Evolutionary conservation across 2,329 filamentous ascomycete species (phyloP), one percentile per base, ranked within the genome.

Genomic region (Arthrobotrys pseudoclavata): DNA sequence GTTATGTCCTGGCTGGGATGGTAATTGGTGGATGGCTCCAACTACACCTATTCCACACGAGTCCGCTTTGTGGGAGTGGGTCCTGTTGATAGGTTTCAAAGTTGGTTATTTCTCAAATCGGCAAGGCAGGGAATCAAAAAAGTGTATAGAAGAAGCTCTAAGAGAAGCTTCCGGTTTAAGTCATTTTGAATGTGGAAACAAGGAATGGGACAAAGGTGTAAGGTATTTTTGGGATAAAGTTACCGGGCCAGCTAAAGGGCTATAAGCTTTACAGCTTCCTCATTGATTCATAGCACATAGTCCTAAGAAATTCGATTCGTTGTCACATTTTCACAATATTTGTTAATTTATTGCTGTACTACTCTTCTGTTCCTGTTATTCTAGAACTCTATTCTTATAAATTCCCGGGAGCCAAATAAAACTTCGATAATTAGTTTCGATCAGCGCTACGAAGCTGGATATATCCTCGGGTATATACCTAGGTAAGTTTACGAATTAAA

Each of bases 191-290:
- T 61, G 57, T 22, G 37, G 29, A n/a, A 15, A 42, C 13, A 42
- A 42, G 37, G 57, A 61, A 24, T 50, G 47, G 47, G 47, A 50
- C 10, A 50, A 50, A 50, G 47, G 47, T 1, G 47, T 50, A 3
- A 50, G 22, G 10, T 50, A 50, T 22, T 50, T 50, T 50, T 50
- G 47, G 47, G 47, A 50, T 50, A 50, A 15, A 6, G 47, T 20
- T 50, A 26, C 47, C 3, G 13, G 20, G n/a, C 47, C 47, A 50
- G 22, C 3, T 26, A 50, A 26, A 50, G 12, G 45, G 7, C 31
- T 9, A 34, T 34, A 9, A 9, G 31, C 12, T 9, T 10, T 4
- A 34, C 7, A 9, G 1, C 7, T 34, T 34, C 7, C 4, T 1
- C 31, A 34, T 34, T 5, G 1, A 6, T 10, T 9, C 7, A 34